A percentile compares a stretch with the other conserved stretches of the same genome.
Evolutionary conservation across 2,329 filamentous ascomycete genomes (phyloP).

Genomic region (Westerdykella ornata): DNA sequence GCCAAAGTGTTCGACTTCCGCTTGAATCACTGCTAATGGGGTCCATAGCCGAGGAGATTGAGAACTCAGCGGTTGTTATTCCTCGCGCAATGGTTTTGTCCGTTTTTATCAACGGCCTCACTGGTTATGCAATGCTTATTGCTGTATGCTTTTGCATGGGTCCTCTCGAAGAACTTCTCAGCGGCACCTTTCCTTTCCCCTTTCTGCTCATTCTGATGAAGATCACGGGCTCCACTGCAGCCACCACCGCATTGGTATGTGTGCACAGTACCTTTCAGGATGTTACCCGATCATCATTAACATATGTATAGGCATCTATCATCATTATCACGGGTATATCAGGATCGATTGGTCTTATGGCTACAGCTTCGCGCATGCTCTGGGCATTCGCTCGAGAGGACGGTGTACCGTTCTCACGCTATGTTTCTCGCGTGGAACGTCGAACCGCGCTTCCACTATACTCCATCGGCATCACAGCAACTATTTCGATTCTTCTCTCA

Average conservation of each 20-base stretch:
- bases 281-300: neutral
- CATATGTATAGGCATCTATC: neutral
- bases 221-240: conserved; percentile 32
- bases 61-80: conserved; percentile 11
- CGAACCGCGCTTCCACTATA: conserved; percentile 31
- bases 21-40: neutral
- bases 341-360: conserved; percentile 26
- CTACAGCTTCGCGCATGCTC: conserved; percentile 9
- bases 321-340: neutral
- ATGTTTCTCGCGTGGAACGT: conserved; percentile 6
- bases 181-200: neutral
- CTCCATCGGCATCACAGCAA: conserved; percentile 38
- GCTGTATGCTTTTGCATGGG: conserved; percentile 39
- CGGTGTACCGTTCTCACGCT: conserved; percentile 25
- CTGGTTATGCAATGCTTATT: conserved; percentile 37
- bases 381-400: conserved; percentile 31
- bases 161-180: conserved; percentile 16
- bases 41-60: conserved; percentile 13
- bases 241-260: conserved; percentile 32
- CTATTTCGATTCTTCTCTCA: conserved; percentile 36
- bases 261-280: neutral
- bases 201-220: conserved; percentile 34
- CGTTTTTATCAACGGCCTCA: conserved; percentile 36
- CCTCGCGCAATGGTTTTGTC: conserved; percentile 38
- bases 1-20: neutral